Evolutionary conservation across 805 yeast genomes (phyloP).

Genomic region (Lachancea dasiensis): DNA sequence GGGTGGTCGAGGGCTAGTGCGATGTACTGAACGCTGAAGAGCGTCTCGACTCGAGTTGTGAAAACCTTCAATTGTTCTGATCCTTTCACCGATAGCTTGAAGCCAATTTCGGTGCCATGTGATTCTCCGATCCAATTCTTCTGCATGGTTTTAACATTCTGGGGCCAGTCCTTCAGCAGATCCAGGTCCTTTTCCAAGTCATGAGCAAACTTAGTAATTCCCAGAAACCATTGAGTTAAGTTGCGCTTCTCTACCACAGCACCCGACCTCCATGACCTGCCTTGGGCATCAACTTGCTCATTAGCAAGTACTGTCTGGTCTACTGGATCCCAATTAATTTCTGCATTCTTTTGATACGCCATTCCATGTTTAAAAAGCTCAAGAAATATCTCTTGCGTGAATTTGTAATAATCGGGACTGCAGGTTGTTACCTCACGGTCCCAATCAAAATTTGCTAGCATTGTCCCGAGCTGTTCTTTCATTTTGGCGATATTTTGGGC

Average conservation of each 20-base stretch:
- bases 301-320: slow-evolving; percentile 93
- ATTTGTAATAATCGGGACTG: slow-evolving; percentile 78
- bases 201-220: slow-evolving; percentile 76
- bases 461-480: slow-evolving; percentile 72
- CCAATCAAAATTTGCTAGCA: slow-evolving; percentile 93
- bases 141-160: slow-evolving; percentile 85
- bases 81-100: slow-evolving; percentile 32
- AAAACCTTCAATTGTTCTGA: slow-evolving; percentile 44
- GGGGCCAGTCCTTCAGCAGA: slow-evolving; percentile 72
- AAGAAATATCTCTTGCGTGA: slow-evolving; percentile 85
- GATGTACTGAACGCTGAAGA: slow-evolving; percentile 74
- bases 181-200: slow-evolving; percentile 61
- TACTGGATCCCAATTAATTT: slow-evolving; percentile 96
- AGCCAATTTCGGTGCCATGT: slow-evolving; percentile 64
- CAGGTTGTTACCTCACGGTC: slow-evolving; percentile 84
- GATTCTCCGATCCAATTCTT: slow-evolving; percentile 91
- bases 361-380: slow-evolving; percentile 66
- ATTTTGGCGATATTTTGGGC: slow-evolving; percentile 69
- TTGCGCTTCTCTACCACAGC: slow-evolving; percentile 81
- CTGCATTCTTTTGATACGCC: slow-evolving; percentile 82
- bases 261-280: slow-evolving; percentile 95
- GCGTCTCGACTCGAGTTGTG: slow-evolving; percentile 88
- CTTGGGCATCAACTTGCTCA: slow-evolving; percentile 90
- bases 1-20: slow-evolving; percentile 76
- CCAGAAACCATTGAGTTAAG: slow-evolving; percentile 89